These are phyloP conservation scores for Cladosporium sp. DNA, from an alignment of 2,329 filamentous ascomycete genomes.

Conservation along the genomic window DNA sequence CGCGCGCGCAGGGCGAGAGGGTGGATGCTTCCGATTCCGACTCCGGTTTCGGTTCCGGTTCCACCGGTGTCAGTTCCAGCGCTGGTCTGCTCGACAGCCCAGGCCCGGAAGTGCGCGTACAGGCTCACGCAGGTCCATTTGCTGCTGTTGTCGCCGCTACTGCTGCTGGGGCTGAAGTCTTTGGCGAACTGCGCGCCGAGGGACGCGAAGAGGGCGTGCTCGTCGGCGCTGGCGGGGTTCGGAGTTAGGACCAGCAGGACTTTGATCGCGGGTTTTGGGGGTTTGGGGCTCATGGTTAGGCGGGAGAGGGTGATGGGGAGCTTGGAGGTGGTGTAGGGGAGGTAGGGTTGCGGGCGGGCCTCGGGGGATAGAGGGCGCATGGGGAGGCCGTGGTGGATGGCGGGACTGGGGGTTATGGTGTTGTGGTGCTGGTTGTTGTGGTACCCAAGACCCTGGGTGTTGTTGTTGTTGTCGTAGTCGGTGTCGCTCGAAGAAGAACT, in stretches of 20 bases:
- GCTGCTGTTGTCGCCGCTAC: too few relatives aligned
- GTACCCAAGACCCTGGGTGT: background rate
- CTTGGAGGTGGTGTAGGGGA: background rate
- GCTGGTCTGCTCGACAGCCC: background rate
- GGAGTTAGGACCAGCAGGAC: conserved; percentile 4
- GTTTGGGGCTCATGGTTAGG: background rate
- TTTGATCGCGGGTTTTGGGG: background rate
- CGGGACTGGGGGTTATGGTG: background rate
- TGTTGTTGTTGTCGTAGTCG: background rate
- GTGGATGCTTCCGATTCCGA: background rate
- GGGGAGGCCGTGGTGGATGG: background rate
- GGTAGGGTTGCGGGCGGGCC: background rate
- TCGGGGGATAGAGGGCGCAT: background rate
- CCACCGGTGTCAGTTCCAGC: background rate
- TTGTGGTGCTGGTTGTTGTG: background rate
- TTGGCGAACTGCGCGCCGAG: background rate
- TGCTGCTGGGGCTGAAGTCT: background rate
- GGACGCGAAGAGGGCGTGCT: background rate
- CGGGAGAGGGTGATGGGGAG: background rate
- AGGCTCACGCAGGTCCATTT: background rate
- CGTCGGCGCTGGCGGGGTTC: background rate
- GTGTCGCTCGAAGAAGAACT: conserved; percentile 11
- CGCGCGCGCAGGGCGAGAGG: background rate
- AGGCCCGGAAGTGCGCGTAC: background rate
- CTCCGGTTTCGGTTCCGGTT: background rate